Conservation (phyloP, 2,329 filamentous ascomycete genomes). For the Penicillium griseofulvum region DNA sequence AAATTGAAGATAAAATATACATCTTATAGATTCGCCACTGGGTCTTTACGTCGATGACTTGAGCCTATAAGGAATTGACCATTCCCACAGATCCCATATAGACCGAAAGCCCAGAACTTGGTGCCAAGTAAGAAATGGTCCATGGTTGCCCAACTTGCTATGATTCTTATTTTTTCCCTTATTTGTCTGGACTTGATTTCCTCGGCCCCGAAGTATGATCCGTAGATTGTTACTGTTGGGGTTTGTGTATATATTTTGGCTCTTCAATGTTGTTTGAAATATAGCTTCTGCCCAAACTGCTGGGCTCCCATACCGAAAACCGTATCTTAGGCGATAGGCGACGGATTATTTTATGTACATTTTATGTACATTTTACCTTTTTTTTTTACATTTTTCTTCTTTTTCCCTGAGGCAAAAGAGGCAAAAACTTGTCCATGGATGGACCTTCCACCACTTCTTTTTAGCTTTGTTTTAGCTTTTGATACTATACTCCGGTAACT, state of each 20-base stretch:
- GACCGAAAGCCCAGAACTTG: not conserved
- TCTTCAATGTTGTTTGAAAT: not conserved
- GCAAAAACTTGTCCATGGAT: not conserved
- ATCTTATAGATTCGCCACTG: not conserved
- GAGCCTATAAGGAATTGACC: not conserved
- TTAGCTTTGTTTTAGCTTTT: not conserved
- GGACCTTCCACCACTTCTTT: not conserved
- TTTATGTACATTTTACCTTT: too few species aligned
- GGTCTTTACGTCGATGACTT: slow-evolving; percentile 7
- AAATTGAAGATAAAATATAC: not conserved
- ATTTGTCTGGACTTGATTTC: not conserved
- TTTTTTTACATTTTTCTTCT: not conserved
- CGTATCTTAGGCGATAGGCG: not conserved
- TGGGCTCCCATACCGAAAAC: not conserved
- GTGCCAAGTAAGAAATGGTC: not conserved
- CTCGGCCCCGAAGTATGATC: not conserved
- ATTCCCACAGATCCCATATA: not conserved
- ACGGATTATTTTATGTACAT: too few species aligned
- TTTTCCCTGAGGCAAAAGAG: not conserved
- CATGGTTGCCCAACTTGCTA: slow-evolving; percentile 6
- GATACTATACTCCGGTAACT: too few species aligned
- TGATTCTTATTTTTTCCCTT: not conserved
- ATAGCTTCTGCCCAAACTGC: slow-evolving; percentile 1
- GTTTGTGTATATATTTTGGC: not conserved
- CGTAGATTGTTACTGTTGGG: too few species aligned